phyloP scores from a whole-genome alignment of 1,139 yeast species.

The Magnusiomyces magnusii region DNA sequence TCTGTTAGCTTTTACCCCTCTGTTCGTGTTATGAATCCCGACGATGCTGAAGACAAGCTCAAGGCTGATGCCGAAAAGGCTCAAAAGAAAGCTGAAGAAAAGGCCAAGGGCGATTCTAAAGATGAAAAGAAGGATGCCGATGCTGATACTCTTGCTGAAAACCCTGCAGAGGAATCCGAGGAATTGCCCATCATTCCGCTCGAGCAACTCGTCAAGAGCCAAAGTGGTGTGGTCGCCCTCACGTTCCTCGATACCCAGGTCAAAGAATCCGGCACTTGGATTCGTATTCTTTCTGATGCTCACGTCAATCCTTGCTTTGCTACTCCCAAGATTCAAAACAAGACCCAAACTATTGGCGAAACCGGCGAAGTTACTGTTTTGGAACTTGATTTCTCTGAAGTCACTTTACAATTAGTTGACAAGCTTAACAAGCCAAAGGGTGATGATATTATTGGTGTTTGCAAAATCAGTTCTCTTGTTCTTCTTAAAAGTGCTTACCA shows the following conservation, averaged over 20 bases:
- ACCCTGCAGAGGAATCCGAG: conserved; percentile 21
- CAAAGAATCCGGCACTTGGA: conserved; percentile 43
- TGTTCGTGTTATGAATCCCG: conserved; percentile 66
- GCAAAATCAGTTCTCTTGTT: conserved; percentile 59
- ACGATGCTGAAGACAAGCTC: conserved; percentile 46
- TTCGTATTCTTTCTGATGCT: conserved; percentile 72
- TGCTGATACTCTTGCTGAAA: conserved; percentile 11
- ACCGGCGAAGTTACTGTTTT: conserved; percentile 69
- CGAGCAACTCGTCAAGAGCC: conserved; percentile 52
- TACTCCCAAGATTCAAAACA: conserved; percentile 40
- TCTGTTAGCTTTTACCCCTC: conserved; percentile 76
- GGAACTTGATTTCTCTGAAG: conserved; percentile 68
- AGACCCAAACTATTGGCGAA: conserved; percentile 27
- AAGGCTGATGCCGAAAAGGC: conserved; percentile 28
- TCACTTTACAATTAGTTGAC: conserved; percentile 51
- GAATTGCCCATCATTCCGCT: conserved; percentile 47
- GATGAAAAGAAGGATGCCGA: conserved; percentile 16
- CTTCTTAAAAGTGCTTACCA: conserved; percentile 59
- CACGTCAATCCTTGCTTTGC: conserved; percentile 55
- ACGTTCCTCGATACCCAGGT: conserved; percentile 55
- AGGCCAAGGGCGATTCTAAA: conserved; percentile 25
- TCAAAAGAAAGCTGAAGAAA: conserved; percentile 22
- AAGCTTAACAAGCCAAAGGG: conserved; percentile 43
- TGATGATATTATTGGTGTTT: conserved; percentile 55
- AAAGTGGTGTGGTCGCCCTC: conserved; percentile 69